Evolutionary conservation across 345 rosid species (phyloP), one percentile per base, ranked within the genome.

Genomic region (Theobroma cacao): DNA sequence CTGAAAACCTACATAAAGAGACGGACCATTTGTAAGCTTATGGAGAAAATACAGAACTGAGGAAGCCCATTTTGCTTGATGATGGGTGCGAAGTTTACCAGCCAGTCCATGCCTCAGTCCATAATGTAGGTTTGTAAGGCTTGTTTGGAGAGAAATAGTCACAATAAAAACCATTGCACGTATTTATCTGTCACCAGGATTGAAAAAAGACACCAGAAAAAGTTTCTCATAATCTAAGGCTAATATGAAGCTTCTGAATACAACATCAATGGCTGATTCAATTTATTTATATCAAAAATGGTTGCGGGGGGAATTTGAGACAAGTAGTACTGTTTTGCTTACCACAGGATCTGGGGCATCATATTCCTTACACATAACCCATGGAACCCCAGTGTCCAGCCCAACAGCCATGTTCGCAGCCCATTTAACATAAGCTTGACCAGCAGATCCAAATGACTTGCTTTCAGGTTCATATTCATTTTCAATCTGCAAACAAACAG

Each of bases 81-180:
- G 48, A 12, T n/a, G 53, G 3, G 7, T 17, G 3, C 4, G 50
- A 60, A 5, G 22, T 45, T 82, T 80, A 89, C 95, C 95, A 91
- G 75, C 93, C 91, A 77, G 82, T 88, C 95, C 95, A 91, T 28
- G 90, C 90, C 82, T 91, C 95, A 2, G 95, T 91, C 93, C 93
- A 91, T 65, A 89, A 7, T 80, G 82, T 85, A 1, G 96, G 96
- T 66, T 91, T 90, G 82, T 85, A 83, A 58, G 89, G 91, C 75
- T 85, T 89, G 85, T 91, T 91, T 63, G 96, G 91, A 72, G 84
- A 79, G 86, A 91, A 89, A 56, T 80, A 74, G 63, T 91, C 90
- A 64, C 93, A 91, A 62, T 91, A 91, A 80, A 87, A 91, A 28
- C 93, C 91, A 82, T 91, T 91, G 74, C 96, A 90, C 15, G 91